Base-by-base conservation (phyloP, 805 yeast genomes). In the Candida awuae region DNA sequence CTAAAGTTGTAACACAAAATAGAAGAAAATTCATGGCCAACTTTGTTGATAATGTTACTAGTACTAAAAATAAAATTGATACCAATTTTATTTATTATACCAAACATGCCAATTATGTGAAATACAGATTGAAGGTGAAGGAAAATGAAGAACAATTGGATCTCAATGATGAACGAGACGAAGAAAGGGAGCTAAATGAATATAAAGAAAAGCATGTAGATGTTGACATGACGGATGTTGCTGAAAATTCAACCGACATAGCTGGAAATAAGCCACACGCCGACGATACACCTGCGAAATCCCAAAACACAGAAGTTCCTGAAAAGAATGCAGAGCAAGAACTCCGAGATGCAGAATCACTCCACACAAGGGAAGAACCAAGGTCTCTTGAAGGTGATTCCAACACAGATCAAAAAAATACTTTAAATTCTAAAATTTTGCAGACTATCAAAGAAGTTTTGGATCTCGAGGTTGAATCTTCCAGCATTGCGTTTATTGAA, bases 91-190 rank as follows among this genome's bases (percentile, higher is more conserved):
- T 34, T 21, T 71, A 71, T 44, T 65, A 62, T 44, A 51, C 54
- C 3, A 65, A 70, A 40, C 72, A 68, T 42, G 51, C 66, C 17
- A 68, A 65, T 37, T 75, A 73, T 44, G 41, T 67, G 15, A 64
- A 65, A 12, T 46, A 51, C 29, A 55, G 80, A 44, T 53, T 55
- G 15, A 52, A 54, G 9, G 61, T 52, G 32, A 57, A 64, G 39
- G 26, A 48, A 4, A 53, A 57, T 13, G 84, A 78, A 49, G 56
- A 58, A 33, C 19, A 4, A 2, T 33, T 35, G 12, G 77, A 71
- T 49, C 52, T 62, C 35, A 53, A 56, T 28, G 65, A 61, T 16
- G 70, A 63, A 16, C 32, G 35, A 13, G 76, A 71, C 48, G 53
- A 64, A 37, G 54, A 56, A 30, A 65, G 59, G 14, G 69, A 63